Percentiles rank a stretch among this genome's conserved stretches.
These are phyloP conservation scores for Starmerella asiatica DNA, from an alignment of 805 yeast genomes.

Conservation along the genomic window DNA sequence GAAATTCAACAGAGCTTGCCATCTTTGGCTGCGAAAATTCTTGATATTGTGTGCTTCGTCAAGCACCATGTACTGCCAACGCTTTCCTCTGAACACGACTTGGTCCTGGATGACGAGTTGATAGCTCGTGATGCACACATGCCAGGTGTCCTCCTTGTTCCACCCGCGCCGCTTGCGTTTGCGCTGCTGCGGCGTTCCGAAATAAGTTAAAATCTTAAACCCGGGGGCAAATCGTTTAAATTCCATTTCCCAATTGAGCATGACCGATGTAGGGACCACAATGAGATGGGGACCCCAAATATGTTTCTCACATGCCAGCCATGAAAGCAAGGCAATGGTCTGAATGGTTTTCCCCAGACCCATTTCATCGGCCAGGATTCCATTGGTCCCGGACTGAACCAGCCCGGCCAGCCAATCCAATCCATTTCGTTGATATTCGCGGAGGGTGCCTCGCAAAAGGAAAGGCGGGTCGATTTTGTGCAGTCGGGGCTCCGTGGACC, in stretches of 20 bases:
- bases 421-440: conserved; percentile 92
- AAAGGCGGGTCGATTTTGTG: conserved; percentile 51
- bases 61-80: conserved; percentile 91
- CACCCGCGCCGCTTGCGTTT: conserved; percentile 93
- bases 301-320: conserved; percentile 84
- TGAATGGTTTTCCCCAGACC: conserved; percentile 94
- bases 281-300: conserved; percentile 98
- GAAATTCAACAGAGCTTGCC: conserved; percentile 92
- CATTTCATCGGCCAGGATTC: conserved; percentile 98
- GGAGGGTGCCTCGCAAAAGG: conserved; percentile 58
- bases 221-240: conserved; percentile 98
- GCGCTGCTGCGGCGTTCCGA: conserved; percentile 94
- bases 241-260: conserved; percentile 99
- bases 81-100: conserved; percentile 77
- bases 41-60: conserved; percentile 98
- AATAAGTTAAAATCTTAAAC: conserved; percentile 84
- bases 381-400: conserved; percentile 84
- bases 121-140: conserved; percentile 91
- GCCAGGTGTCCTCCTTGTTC: conserved; percentile 93
- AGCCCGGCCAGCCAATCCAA: conserved; percentile 92
- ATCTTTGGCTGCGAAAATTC: conserved; percentile 87
- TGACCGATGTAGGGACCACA: conserved; percentile 93
- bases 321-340: conserved; percentile 73
- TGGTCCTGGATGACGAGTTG: conserved; percentile 97
- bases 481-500: conserved; percentile 4